A percentile compares a stretch with the other conserved stretches of the same genome.
Evolutionary conservation across 2,329 filamentous ascomycete species (phyloP).

Genomic region (Sordariomycetes sp.): DNA sequence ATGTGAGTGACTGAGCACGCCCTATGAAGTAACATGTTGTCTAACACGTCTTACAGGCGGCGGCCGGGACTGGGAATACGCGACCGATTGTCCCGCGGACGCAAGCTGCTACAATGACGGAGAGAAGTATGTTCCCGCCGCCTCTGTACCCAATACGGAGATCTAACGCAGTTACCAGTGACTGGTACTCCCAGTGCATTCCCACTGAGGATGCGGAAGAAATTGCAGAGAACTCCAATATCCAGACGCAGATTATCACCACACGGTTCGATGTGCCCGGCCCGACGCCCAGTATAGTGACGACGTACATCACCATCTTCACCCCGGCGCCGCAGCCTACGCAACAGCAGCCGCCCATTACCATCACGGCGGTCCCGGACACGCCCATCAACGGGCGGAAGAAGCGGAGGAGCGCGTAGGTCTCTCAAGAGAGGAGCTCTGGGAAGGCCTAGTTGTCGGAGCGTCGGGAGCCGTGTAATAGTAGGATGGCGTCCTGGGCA

Average conservation of each 20-base stretch:
- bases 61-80: slow-evolving; percentile 3
- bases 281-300: slow-evolving; percentile 4
- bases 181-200: slow-evolving; percentile 6
- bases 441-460: background rate
- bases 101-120: slow-evolving; percentile 6
- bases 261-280: slow-evolving; percentile 6
- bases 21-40: background rate
- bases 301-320: slow-evolving; percentile 6
- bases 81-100: slow-evolving; percentile 1
- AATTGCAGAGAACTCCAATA: background rate
- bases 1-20: background rate
- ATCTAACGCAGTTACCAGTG: background rate
- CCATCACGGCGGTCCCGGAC: slow-evolving; percentile 1
- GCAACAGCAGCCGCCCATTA: background rate
- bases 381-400: background rate
- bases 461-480: background rate
- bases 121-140: slow-evolving; percentile 1
- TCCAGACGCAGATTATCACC: slow-evolving; percentile 5
- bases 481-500: background rate
- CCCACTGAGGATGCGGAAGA: background rate
- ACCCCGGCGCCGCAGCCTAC: background rate
- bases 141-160: background rate
- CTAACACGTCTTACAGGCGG: slow-evolving; percentile 1
- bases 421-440: background rate
- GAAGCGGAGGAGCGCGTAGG: background rate